Evolutionary conservation across 1,139 yeast species (phyloP), one percentile per base, ranked within the genome.

Genomic region (Yamadazyma buinensis): DNA sequence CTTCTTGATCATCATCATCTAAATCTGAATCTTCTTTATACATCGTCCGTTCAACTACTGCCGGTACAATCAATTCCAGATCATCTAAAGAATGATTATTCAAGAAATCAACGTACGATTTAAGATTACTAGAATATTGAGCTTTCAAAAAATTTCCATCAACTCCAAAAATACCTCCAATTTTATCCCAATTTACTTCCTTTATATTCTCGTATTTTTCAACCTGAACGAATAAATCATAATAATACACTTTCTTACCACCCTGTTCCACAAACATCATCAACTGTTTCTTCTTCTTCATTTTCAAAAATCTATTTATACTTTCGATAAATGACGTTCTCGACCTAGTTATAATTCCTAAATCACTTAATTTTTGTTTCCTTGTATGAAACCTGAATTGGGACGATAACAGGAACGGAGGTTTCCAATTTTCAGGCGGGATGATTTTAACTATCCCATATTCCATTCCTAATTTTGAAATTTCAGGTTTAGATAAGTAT

Each of bases 391-490:
- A 83, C 36, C 58, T 67, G 54, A 84, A 82, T 7, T 60, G 51
- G 26, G 64, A 60, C 32, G 83, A 69, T 13, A 83, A 60, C 40
- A 75, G 67, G 42, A 82, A 69, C 0, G 67, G 46, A 2, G 84
- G 81, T 35, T 59, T 58, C 75, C 84, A 80, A 10, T 51, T 61
- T 5, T 44, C 38, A 0, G 92, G 92, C 2, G 94, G 88, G 1
- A 74, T 65, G 1, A 84, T 47, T 50, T 83, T 84, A 21, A 84
- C 57, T 47, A 84, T 69, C 1, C 94, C 94, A 52, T 65, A 82
- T 31, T 64, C 54, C 9, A 59, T 60, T 5, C 92, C 94, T 19
- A 80, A 48, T n/a, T 59, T 48, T 10, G 67, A 57, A 4, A 78
- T 59, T 31, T 67, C 71, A 0, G 68, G 61, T 15, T 77, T 63